These are phyloP conservation scores for Gossypium turneri DNA, from an alignment of 345 rosid genomes.

Conservation along the genomic window DNA sequence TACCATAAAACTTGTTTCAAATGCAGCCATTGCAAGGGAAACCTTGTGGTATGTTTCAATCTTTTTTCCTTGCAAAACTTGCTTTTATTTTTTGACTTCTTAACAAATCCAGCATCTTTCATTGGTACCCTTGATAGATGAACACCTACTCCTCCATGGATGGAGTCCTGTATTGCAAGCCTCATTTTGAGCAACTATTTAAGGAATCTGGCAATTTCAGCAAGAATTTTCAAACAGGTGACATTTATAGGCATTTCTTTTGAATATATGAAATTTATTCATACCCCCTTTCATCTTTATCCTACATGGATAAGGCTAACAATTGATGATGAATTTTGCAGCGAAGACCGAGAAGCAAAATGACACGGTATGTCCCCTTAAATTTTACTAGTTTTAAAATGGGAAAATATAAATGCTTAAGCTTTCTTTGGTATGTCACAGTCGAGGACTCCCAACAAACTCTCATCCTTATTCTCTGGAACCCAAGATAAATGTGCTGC, in stretches of 20 bases:
- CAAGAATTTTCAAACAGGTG: constrained; percentile 85
- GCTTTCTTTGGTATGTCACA: constrained; percentile 26
- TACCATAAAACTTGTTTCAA: constrained; percentile 87
- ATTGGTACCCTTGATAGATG: constrained; percentile 46
- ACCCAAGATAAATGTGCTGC: constrained; percentile 93
- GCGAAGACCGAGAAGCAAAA: constrained; percentile 50
- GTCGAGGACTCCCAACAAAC: constrained; percentile 73
- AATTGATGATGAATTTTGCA: constrained; percentile 16
- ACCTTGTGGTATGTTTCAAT: constrained; percentile 55
- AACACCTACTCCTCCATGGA: constrained; percentile 99
- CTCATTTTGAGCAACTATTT: constrained; percentile 96
- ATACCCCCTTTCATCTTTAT: neutral
- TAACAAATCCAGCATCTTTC: neutral
- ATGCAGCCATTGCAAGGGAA: constrained; percentile 94
- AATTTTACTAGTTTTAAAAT: neutral
- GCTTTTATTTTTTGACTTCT: neutral
- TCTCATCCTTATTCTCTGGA: constrained; percentile 82
- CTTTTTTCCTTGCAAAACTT: neutral
- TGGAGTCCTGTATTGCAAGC: constrained; percentile 91
- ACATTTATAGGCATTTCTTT: neutral
- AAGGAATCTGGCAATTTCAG: constrained; percentile 98
- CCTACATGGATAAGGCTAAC: constrained; percentile 5
- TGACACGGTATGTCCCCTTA: constrained; percentile 45
- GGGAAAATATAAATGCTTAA: neutral
- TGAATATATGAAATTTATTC: neutral